These are phyloP conservation scores for Apiospora kogelbergensis DNA, from an alignment of 2,329 filamentous ascomycete genomes.

Conservation along the genomic window DNA sequence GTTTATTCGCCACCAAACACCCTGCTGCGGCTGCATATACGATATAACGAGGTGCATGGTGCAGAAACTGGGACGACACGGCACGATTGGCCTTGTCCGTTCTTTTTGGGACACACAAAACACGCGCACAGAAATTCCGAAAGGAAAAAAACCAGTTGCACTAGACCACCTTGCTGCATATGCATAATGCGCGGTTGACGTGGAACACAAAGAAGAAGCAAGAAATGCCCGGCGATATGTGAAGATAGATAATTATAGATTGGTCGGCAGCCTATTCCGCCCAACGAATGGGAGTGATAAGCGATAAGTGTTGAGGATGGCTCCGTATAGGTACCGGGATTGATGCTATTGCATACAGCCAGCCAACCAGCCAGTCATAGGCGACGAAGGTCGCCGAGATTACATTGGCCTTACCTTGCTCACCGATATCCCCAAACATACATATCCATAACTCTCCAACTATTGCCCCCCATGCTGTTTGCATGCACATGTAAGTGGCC, in stretches of 20 bases:
- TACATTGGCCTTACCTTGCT: neutral
- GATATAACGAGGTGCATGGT: neutral
- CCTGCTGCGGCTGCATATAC: neutral
- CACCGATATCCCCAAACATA: neutral
- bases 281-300: neutral
- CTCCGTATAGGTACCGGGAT: neutral
- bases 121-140: neutral
- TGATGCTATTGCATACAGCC: neutral
- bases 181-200: conserved; percentile 4
- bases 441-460: too few relatives aligned
- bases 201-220: conserved; percentile 2
- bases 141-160: neutral
- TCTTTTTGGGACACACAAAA: neutral
- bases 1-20: neutral
- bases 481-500: too few relatives aligned
- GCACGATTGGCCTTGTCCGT: neutral
- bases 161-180: neutral
- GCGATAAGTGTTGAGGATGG: neutral
- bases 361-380: neutral
- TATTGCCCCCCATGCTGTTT: too few relatives aligned
- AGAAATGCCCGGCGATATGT: neutral
- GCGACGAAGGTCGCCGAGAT: neutral
- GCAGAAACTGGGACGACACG: neutral
- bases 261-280: neutral
- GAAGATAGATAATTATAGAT: neutral